phyloP scores from a whole-genome alignment of 768 basidiomycete genomes.

The Boletus coccyginus region DNA sequence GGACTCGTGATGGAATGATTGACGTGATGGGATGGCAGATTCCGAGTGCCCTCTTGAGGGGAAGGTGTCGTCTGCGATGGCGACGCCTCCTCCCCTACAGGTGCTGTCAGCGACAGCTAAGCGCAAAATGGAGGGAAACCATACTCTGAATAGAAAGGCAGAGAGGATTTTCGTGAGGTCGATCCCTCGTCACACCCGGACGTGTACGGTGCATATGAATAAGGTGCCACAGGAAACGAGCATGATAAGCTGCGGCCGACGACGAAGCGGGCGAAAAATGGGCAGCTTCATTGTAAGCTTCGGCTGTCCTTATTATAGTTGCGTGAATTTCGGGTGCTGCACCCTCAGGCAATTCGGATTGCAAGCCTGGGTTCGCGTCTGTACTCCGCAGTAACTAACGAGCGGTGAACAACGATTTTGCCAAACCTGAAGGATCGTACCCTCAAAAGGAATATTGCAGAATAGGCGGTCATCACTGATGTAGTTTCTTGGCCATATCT shows the following conservation, averaged over 20 bases:
- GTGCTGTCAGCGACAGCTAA: slow-evolving; percentile 8
- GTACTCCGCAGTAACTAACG: slow-evolving; percentile 66
- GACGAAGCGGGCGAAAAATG: slow-evolving; percentile 56
- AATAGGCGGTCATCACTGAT: slow-evolving; percentile 83
- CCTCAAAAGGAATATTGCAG: slow-evolving; percentile 76
- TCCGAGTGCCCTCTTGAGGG: slow-evolving; percentile 16
- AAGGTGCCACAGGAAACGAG: slow-evolving; percentile 73
- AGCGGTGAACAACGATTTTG: slow-evolving; percentile 1
- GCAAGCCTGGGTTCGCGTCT: slow-evolving; percentile 53
- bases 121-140: slow-evolving; percentile 1
- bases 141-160: slow-evolving; percentile 59
- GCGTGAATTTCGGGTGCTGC: slow-evolving; percentile 63
- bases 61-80: slow-evolving; percentile 26
- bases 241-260: slow-evolving; percentile 65
- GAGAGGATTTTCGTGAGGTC: slow-evolving; percentile 42
- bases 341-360: slow-evolving; percentile 57
- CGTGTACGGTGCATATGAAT: slow-evolving; percentile 59
- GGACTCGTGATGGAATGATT: slow-evolving; percentile 17
- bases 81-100: slow-evolving; percentile 20
- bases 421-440: slow-evolving; percentile 36
- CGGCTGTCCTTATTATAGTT: slow-evolving; percentile 66
- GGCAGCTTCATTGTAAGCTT: slow-evolving; percentile 76
- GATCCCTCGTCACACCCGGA: slow-evolving; percentile 38
- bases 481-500: slow-evolving; percentile 84
- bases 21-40: slow-evolving; percentile 6